phyloP scores from a whole-genome alignment of 352 stramenopile species.

The Phytophthora chlamydospora region DNA sequence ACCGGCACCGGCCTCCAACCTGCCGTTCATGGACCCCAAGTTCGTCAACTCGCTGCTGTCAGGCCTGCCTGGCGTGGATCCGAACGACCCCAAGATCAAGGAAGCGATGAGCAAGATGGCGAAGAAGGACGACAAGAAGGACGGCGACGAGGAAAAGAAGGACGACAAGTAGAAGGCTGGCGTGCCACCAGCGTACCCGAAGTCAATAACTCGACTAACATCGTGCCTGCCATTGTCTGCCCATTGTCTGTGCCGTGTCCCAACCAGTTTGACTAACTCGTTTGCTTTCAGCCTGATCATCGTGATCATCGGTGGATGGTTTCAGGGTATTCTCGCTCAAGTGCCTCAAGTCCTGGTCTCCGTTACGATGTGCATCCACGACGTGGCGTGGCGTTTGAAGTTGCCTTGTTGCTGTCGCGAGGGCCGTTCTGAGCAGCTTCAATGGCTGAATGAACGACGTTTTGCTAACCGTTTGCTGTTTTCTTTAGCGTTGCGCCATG shows the following conservation, averaged over 20 bases:
- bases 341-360: conserved; percentile 29
- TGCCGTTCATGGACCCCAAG: conserved; percentile 90
- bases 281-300: conserved; percentile 5
- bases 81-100: conserved; percentile 93
- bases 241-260: neutral
- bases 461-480: conserved; percentile 27
- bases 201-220: conserved; percentile 36
- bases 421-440: neutral
- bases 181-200: conserved; percentile 8
- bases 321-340: conserved; percentile 14
- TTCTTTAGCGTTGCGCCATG: conserved; percentile 17
- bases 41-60: conserved; percentile 92
- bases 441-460: neutral
- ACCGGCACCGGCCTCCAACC: conserved; percentile 74
- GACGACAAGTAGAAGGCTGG: conserved; percentile 72
- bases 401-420: conserved; percentile 3
- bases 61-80: conserved; percentile 90
- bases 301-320: neutral
- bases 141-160: conserved; percentile 86
- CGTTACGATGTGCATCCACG: conserved; percentile 4
- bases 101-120: conserved; percentile 90
- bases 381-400: conserved; percentile 21
- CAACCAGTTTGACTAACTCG: conserved; percentile 20
- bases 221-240: conserved; percentile 7
- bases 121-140: conserved; percentile 83